Base-by-base conservation (phyloP, 2,329 filamentous ascomycete genomes). In the Microsporum canis region DNA sequence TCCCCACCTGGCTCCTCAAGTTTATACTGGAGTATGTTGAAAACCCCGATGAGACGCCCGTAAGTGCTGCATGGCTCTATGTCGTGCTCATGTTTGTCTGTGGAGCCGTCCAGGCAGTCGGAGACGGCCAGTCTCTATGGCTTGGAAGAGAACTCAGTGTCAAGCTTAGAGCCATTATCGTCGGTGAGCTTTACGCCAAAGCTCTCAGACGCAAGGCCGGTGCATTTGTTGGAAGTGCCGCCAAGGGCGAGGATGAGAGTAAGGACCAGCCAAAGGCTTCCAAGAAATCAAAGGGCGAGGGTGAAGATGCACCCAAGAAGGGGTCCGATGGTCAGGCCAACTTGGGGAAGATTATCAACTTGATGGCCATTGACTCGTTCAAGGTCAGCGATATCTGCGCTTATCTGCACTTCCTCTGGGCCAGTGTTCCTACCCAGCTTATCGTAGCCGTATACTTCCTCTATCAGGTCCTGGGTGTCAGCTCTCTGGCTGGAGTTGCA, bases 331-430 rank as follows among this genome's bases (percentile, higher is more conserved):
- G 87, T 62, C 90, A 95, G 76, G 92, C 91, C 43, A 96, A 94
- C 63, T 82, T 95, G 58, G 94, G 95, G 64, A 95, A 94, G n/a
- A 96, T 99, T 69, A 99, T 99, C 78, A 99, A 97, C 73, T 80
- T 99, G 66, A 99, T 99, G 94, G 95, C 94, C 8, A 95, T 99
- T 45, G 95, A 99, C 78, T 96, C 92, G 56, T 97, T 97, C 84
- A 99, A 99, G 77, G 90, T 99, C 60, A 88, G 89, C 64, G 94
- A 99, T 71, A 87, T 96, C 62, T 94, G 90, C 41, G 88, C 92
- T 0, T 99, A 99, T 72, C 79, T 99, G 36, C 94, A 99, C 75
- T 99, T 95, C 74, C 79, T 99, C n/a, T 88, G 92, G 79, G 92
- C 91, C 0, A 86, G 88, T 63, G 91, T 92, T 1, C 94, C 94